Evolutionary conservation across 257 asterid species (phyloP).

Genomic region (Mitragyna speciosa): DNA sequence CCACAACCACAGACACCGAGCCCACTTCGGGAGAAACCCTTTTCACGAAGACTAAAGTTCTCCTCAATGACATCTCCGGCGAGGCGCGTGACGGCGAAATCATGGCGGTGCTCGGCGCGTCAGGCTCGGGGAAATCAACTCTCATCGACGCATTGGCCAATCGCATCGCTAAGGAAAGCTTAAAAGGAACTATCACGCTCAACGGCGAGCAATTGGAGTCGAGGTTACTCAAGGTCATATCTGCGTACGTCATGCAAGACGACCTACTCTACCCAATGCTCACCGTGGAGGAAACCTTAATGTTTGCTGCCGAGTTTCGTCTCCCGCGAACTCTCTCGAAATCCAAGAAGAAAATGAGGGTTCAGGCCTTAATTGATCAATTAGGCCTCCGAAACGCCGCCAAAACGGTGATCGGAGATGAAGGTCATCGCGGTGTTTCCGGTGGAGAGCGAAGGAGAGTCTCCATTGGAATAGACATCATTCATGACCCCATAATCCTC

Average conservation of each 20-base stretch:
- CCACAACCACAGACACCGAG: not conserved
- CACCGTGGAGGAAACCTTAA: slow-evolving; percentile 47
- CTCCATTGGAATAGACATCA: slow-evolving; percentile 77
- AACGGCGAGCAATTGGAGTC: slow-evolving; percentile 42
- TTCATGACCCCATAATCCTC: slow-evolving; percentile 73
- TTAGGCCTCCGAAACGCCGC: slow-evolving; percentile 35
- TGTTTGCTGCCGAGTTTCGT: slow-evolving; percentile 43
- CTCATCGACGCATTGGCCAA: slow-evolving; percentile 51
- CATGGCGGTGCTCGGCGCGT: slow-evolving; percentile 49
- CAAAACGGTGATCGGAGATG: slow-evolving; percentile 37
- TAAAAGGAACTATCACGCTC: slow-evolving; percentile 41
- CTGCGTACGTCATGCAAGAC: slow-evolving; percentile 55
- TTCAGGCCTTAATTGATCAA: slow-evolving; percentile 41
- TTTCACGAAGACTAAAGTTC: slow-evolving; percentile 22
- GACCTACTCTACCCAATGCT: slow-evolving; percentile 46
- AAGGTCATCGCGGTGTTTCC: slow-evolving; percentile 47
- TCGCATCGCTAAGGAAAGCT: slow-evolving; percentile 40
- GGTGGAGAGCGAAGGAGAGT: slow-evolving; percentile 68
- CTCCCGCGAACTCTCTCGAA: slow-evolving; percentile 39
- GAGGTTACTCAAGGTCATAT: slow-evolving; percentile 39
- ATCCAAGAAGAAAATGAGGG: slow-evolving; percentile 36
- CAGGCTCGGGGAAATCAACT: slow-evolving; percentile 51
- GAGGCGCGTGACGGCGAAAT: slow-evolving; percentile 53
- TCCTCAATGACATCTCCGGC: slow-evolving; percentile 44
- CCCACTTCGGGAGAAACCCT: slow-evolving; percentile 26